Evolutionary conservation across 805 yeast species (phyloP), one percentile per base, ranked within the genome.

Genomic region (Hanseniaspora nectarophila): DNA sequence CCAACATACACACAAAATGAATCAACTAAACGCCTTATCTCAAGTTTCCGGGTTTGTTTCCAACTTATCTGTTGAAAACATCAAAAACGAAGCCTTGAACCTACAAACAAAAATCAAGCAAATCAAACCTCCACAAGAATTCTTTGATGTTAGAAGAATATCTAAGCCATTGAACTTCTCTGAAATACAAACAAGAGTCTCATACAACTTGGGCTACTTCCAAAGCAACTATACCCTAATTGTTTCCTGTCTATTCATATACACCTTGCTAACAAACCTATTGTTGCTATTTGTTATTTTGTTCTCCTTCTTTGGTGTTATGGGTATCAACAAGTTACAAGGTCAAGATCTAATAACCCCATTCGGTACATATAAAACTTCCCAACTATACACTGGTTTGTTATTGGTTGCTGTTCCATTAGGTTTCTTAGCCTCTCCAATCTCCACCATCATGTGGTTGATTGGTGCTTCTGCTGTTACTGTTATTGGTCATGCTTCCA

Each of bases 361-460:
- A 39, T 71, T 85, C 55, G 82, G 85, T 48, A 73, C 79, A 53
- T 73, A 86, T 58, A 78, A 85, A 57, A 78, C 86, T 51, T 78
- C 85, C 33, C 92, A 86, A 63, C 72, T 92, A 57, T 92, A 89
- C 73, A 85, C 95, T 24, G 87, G 81, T 10, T 73, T 92, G 59
- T 68, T 86, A 53, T 73, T 87, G 56, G 72, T 90, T 55, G 78
- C 87, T 40, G 71, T 86, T 44, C 95, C 95, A 8, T 73, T 86
- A 58, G 90, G 90, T 23, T 76, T 92, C 61, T 71, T 87, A 56
- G 95, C 97, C 21, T 81, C 90, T 58, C 97, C 97, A 26, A 73
- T 92, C 56, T 77, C 90, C 49, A 85, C 97, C 4, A 66, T 92
- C 66, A 74, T 92, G 72, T 92, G 97, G 97, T 76, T 90, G 59